Evolutionary conservation across 177 flowering plant genomes (phyloP), one percentile per base, ranked within the genome.

Genomic region (Vitis hybrid): DNA sequence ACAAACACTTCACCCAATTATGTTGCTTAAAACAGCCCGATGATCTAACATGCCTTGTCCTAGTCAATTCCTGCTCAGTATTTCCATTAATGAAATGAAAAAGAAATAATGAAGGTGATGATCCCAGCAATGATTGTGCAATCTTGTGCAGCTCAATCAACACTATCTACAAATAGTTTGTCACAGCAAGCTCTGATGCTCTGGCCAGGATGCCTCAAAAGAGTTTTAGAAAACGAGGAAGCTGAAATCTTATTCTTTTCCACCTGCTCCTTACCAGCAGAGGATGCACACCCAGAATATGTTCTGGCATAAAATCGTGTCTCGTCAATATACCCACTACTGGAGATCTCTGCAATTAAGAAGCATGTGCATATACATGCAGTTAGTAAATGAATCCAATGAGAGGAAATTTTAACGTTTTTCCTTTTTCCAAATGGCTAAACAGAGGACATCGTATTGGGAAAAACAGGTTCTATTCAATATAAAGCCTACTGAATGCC

Each of bases 231-330:
- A 82, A 63, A 14, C n/a, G 71, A 17, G 90, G 84, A 46, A 81
- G 24, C 67, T 71, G 73, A 18, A 94, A 66, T 21, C 93, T 78
- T 62, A 89, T 66, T 67, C 89, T 84, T 74, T 88, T 90, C 93
- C 91, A 92, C 76, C 81, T 87, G 84, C 87, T 85, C 57, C 60
- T 72, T 24, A 55, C 62, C 75, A 92, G 80, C 53, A 35, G 56
- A 12, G 98, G 97, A 70, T 94, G 84, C 85, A 91, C 73, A 18
- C 82, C 78, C 64, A 94, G 58, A 74, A 94, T 75, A 73, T 94
- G 95, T 64, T 91, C 97, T 2, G 98, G 87, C 97, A 91, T 91
- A 81, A 94, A 94, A 71, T 94, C 98, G 63, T 94, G 98, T 82
- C 98, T 82, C 0, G 98, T 94, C 80, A 94, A 73, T 73, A 94